A percentile compares a stretch with the other conserved stretches of the same genome.
phyloP scores from a whole-genome alignment of 2,329 filamentous ascomycete genomes.

The Ceratocystis huliohia region DNA sequence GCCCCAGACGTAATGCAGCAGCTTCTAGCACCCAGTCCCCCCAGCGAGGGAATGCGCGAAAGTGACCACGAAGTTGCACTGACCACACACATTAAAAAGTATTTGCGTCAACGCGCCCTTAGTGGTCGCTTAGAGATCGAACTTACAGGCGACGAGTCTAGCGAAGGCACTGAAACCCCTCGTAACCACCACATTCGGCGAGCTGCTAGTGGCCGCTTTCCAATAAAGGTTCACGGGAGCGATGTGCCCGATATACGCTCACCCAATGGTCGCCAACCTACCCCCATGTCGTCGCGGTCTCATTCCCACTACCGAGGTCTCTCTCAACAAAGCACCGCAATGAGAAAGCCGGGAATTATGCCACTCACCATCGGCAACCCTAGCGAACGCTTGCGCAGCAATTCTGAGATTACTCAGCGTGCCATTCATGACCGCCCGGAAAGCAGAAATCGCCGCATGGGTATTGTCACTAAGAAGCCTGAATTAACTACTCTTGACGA shows the following conservation, averaged over 20 bases:
- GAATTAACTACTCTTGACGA: slow-evolving; percentile 53
- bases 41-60: slow-evolving; percentile 47
- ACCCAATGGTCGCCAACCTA: slow-evolving; percentile 44
- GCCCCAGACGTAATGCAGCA: slow-evolving; percentile 53
- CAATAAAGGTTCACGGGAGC: slow-evolving; percentile 59
- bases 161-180: slow-evolving; percentile 69
- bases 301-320: slow-evolving; percentile 63
- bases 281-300: slow-evolving; percentile 59
- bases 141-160: slow-evolving; percentile 47
- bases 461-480: slow-evolving; percentile 47
- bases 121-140: slow-evolving; percentile 43
- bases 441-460: slow-evolving; percentile 50
- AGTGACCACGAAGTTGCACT: slow-evolving; percentile 50
- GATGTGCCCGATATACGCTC: slow-evolving; percentile 57
- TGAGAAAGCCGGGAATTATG: slow-evolving; percentile 56
- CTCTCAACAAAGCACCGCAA: slow-evolving; percentile 50
- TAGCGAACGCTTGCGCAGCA: slow-evolving; percentile 54
- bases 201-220: slow-evolving; percentile 51
- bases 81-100: slow-evolving; percentile 50
- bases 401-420: slow-evolving; percentile 47
- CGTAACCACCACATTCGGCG: slow-evolving; percentile 54
- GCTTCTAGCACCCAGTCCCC: slow-evolving; percentile 41
- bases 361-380: slow-evolving; percentile 55
- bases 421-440: slow-evolving; percentile 37
- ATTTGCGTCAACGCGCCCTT: slow-evolving; percentile 41